Conservation (phyloP, 495 filamentous ascomycete species). For the Aspergillus funiculosus region DNA sequence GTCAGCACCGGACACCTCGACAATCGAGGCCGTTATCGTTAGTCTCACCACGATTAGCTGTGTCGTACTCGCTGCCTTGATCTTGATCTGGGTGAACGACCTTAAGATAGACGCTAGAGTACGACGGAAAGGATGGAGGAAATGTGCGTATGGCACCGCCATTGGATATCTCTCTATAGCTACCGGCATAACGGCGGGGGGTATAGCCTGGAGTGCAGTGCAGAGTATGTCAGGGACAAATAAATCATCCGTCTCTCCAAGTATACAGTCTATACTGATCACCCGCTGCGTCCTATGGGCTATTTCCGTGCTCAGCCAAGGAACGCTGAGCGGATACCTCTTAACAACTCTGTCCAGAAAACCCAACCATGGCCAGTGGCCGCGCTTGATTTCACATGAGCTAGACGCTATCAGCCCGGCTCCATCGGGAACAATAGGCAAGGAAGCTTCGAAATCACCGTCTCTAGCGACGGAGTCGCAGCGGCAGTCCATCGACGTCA, state of each 20-base stretch:
- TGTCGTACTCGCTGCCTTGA: slow-evolving; percentile 22
- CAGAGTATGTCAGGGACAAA: slow-evolving; percentile 6
- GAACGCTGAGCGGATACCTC: slow-evolving; percentile 30
- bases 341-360: slow-evolving; percentile 18
- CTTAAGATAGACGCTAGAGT: slow-evolving; percentile 10
- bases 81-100: slow-evolving; percentile 24
- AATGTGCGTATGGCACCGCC: slow-evolving; percentile 16
- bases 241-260: neutral
- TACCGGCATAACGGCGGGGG: slow-evolving; percentile 26
- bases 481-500: slow-evolving; percentile 12
- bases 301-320: slow-evolving; percentile 31
- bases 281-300: slow-evolving; percentile 33
- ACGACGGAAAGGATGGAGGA: slow-evolving; percentile 22
- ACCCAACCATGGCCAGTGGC: slow-evolving; percentile 20
- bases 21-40: slow-evolving; percentile 24
- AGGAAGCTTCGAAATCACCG: slow-evolving; percentile 8
- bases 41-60: slow-evolving; percentile 28
- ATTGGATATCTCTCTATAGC: slow-evolving; percentile 30
- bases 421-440: slow-evolving; percentile 11
- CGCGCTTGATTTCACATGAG: slow-evolving; percentile 26
- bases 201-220: slow-evolving; percentile 24
- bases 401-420: slow-evolving; percentile 22
- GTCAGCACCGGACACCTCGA: slow-evolving; percentile 13
- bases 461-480: slow-evolving; percentile 13
- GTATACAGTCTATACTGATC: slow-evolving; percentile 18